These are phyloP conservation scores for Escovopsis sp. DNA, from an alignment of 2,329 filamentous ascomycete species.

Conservation along the genomic window DNA sequence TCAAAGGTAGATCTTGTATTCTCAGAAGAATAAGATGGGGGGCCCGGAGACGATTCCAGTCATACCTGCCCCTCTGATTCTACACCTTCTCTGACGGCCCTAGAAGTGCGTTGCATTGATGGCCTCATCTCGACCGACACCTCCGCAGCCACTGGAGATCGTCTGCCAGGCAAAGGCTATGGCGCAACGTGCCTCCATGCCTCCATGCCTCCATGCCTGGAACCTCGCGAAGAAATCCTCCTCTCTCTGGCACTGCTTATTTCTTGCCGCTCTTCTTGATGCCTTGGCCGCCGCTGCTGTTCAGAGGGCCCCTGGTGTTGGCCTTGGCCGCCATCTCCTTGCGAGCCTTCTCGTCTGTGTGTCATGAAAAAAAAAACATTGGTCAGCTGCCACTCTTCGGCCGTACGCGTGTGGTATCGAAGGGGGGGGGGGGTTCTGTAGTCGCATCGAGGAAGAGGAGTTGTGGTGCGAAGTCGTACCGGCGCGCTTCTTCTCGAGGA, in stretches of 20 bases:
- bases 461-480: conserved; percentile 41
- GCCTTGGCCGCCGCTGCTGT: conserved; percentile 67
- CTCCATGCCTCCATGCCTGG: no score
- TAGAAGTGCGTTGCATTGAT: no score
- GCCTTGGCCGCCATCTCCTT: conserved; percentile 74
- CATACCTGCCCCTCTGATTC: no score
- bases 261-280: conserved; percentile 99
- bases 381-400: conserved; percentile 9
- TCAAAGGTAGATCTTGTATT: no score
- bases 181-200: no score
- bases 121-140: no score
- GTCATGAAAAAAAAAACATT: not conserved
- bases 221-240: not conserved
- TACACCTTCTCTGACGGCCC: no score
- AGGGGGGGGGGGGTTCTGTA: not conserved
- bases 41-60: no score
- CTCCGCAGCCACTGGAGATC: no score
- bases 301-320: conserved; percentile 77
- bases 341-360: conserved; percentile 64
- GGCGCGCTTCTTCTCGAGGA: conserved; percentile 68
- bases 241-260: conserved; percentile 29
- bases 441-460: not conserved
- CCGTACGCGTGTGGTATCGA: not conserved
- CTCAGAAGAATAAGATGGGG: no score
- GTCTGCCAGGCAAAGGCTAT: no score